A percentile compares a stretch with the other conserved stretches of the same genome.
These are phyloP conservation scores for Fomitopsis palustris DNA, from an alignment of 1,284 basidiomycete species.

Conservation along the genomic window DNA sequence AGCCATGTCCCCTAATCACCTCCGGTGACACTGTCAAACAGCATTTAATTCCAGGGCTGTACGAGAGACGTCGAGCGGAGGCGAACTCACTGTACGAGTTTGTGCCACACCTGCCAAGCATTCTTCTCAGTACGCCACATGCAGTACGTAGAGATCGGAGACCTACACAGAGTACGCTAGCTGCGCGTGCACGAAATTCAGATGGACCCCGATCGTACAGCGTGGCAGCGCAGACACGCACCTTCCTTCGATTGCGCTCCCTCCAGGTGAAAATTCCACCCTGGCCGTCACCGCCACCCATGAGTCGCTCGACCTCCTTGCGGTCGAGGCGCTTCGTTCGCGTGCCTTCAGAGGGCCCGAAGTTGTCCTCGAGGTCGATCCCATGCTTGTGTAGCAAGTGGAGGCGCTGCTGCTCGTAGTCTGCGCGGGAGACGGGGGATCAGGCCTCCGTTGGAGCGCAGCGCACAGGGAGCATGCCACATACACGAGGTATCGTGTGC, in stretches of 20 bases:
- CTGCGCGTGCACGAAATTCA: slow-evolving; percentile 34
- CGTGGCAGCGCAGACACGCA: slow-evolving; percentile 24
- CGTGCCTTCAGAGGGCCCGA: slow-evolving; percentile 57
- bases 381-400: slow-evolving; percentile 91
- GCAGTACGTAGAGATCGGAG: slow-evolving; percentile 16
- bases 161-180: slow-evolving; percentile 91
- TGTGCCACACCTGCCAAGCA: slow-evolving; percentile 66
- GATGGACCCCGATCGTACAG: not conserved
- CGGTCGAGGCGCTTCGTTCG: slow-evolving; percentile 74
- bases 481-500: slow-evolving; percentile 88
- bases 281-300: slow-evolving; percentile 74
- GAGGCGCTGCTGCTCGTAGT: slow-evolving; percentile 92
- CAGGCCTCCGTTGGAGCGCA: slow-evolving; percentile 3
- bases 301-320: slow-evolving; percentile 75
- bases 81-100: slow-evolving; percentile 82
- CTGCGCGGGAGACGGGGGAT: slow-evolving; percentile 35
- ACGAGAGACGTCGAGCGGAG: not conserved
- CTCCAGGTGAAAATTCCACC: slow-evolving; percentile 89
- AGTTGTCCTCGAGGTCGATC: slow-evolving; percentile 82
- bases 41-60: not conserved
- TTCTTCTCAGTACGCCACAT: slow-evolving; percentile 15
- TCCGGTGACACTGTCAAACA: slow-evolving; percentile 80
- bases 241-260: slow-evolving; percentile 89
- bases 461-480: slow-evolving; percentile 22
- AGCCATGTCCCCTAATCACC: slow-evolving; percentile 90